Evolutionary conservation across 495 filamentous ascomycete species (phyloP).

Genomic region (Penicillium malachiteum): DNA sequence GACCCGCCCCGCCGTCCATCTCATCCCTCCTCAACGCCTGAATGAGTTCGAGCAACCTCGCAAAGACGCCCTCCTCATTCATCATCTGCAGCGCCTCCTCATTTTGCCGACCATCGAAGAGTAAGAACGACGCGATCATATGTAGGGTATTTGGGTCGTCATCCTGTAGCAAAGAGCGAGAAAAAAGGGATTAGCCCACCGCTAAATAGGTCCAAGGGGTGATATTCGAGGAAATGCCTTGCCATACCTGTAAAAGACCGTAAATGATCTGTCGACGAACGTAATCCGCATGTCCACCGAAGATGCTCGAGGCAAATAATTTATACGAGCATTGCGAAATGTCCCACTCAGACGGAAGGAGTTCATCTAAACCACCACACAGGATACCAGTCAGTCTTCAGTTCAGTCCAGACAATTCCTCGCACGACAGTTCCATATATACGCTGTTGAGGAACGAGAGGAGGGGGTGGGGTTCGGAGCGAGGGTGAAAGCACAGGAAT

Average conservation of each 20-base stretch:
- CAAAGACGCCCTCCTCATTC: conserved; percentile 81
- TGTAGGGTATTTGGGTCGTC: conserved; percentile 78
- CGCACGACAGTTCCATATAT: neutral
- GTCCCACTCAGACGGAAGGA: conserved; percentile 80
- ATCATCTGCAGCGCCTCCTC: conserved; percentile 80
- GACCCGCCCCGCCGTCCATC: conserved; percentile 58
- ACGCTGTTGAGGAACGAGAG: neutral
- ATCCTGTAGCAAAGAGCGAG: conserved; percentile 46
- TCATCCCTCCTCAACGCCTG: conserved; percentile 61
- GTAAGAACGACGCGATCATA: conserved; percentile 79
- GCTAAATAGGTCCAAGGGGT: neutral
- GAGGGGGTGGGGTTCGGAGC: neutral
- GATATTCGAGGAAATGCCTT: neutral
- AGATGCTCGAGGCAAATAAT: conserved; percentile 74
- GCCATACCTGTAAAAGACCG: conserved; percentile 73
- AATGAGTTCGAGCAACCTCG: conserved; percentile 79
- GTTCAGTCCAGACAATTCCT: neutral
- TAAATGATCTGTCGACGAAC: conserved; percentile 92
- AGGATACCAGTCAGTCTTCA: neutral
- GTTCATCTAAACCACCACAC: conserved; percentile 56
- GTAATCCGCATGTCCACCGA: conserved; percentile 73
- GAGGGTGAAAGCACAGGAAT: neutral
- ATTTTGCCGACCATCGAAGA: conserved; percentile 82
- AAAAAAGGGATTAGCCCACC: neutral
- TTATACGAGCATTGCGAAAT: conserved; percentile 80